These are phyloP conservation scores for Colletotrichum lupini DNA, from an alignment of 2,329 filamentous ascomycete genomes.

Conservation along the genomic window DNA sequence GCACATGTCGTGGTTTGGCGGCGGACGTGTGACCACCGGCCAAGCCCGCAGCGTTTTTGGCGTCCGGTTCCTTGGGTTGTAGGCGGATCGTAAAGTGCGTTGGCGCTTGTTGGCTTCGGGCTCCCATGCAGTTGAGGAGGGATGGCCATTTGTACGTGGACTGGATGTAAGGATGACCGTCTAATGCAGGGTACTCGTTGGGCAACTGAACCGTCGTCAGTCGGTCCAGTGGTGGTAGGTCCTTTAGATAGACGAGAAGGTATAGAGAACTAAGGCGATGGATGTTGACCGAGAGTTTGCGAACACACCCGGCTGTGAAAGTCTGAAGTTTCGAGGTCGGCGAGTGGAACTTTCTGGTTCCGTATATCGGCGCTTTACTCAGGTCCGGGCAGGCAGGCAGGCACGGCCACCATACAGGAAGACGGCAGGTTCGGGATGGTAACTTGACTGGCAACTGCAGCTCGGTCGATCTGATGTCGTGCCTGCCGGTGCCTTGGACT, in stretches of 20 bases:
- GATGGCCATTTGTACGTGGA: neutral
- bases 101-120: slow-evolving; percentile 1
- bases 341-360: neutral
- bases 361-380: neutral
- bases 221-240: neutral
- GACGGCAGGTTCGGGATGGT: neutral
- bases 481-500: neutral
- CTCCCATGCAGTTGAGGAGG: neutral
- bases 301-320: neutral
- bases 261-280: neutral
- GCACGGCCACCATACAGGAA: neutral
- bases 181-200: too few species aligned
- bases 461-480: neutral
- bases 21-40: slow-evolving; percentile 5
- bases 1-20: slow-evolving; percentile 1
- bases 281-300: neutral
- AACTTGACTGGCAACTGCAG: neutral
- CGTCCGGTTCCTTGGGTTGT: neutral
- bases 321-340: neutral
- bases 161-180: neutral
- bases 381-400: too few species aligned
- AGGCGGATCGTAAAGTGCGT: neutral
- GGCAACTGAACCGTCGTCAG: neutral
- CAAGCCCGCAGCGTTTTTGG: neutral
- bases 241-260: neutral